A percentile compares a stretch with the other conserved stretches of the same genome.
Conservation (phyloP, 257 asterid species). For the Anisodus acutangulus region DNA sequence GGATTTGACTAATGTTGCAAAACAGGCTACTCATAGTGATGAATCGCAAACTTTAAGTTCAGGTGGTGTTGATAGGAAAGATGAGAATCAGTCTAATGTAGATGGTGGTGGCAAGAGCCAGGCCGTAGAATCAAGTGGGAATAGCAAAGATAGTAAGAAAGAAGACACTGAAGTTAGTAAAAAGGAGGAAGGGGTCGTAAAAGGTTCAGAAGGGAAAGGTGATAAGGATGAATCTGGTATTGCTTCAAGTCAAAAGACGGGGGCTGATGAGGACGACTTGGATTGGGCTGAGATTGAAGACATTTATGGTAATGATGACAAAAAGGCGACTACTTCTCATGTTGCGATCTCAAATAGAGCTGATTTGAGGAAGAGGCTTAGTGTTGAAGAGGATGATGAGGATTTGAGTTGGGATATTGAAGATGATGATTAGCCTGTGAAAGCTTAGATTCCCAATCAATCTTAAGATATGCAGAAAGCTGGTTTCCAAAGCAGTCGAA, state of each 20-base stretch:
- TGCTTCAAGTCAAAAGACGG: slow-evolving; percentile 44
- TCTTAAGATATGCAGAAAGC: not conserved
- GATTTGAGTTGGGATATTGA: slow-evolving; percentile 88
- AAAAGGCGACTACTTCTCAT: slow-evolving; percentile 38
- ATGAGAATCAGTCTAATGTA: slow-evolving; percentile 31
- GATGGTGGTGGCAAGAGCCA: slow-evolving; percentile 35
- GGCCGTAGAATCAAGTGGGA: slow-evolving; percentile 34
- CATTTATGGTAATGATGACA: slow-evolving; percentile 69
- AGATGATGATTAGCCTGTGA: slow-evolving; percentile 61
- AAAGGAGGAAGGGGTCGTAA: slow-evolving; percentile 47
- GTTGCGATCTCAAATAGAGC: slow-evolving; percentile 46
- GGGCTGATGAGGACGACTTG: slow-evolving; percentile 62
- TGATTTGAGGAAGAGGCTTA: slow-evolving; percentile 56
- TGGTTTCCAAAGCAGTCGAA: slow-evolving; percentile 10
- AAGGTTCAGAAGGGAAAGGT: slow-evolving; percentile 36
- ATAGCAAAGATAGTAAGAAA: slow-evolving; percentile 41
- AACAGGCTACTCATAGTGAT: slow-evolving; percentile 33
- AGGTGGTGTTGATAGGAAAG: slow-evolving; percentile 33
- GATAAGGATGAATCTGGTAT: slow-evolving; percentile 33
- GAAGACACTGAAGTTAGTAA: slow-evolving; percentile 36
- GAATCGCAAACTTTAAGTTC: slow-evolving; percentile 30
- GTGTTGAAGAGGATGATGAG: slow-evolving; percentile 66
- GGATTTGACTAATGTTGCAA: slow-evolving; percentile 30
- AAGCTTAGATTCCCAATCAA: slow-evolving; percentile 35
- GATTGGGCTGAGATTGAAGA: slow-evolving; percentile 95